Evolutionary conservation across 2,329 filamentous ascomycete genomes (phyloP).

Genomic region (Fusarium tanahbumbuense): DNA sequence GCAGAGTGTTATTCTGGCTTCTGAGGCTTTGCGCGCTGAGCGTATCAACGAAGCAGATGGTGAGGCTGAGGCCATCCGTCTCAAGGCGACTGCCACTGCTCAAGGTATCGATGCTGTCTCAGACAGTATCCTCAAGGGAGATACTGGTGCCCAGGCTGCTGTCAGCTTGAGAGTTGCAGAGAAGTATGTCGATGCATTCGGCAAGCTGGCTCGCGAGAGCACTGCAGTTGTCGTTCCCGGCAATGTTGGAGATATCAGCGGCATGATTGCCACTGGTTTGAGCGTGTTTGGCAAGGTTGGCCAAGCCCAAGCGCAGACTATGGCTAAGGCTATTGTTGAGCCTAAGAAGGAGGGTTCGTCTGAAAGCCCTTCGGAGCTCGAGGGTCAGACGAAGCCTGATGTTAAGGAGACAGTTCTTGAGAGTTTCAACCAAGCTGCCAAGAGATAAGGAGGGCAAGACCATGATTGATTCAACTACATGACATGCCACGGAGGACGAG

Average conservation of each 20-base stretch:
- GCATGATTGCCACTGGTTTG: conserved; percentile 97
- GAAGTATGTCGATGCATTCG: conserved; percentile 97
- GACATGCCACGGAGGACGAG: conserved; percentile 1
- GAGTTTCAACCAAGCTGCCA: conserved; percentile 54
- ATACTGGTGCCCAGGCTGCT: conserved; percentile 81
- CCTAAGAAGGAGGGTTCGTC: conserved; percentile 41
- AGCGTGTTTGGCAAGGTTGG: conserved; percentile 95
- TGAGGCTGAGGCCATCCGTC: conserved; percentile 91
- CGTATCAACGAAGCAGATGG: conserved; percentile 92
- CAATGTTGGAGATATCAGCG: conserved; percentile 94
- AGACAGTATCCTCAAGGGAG: conserved; percentile 76
- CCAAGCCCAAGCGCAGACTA: conserved; percentile 77
- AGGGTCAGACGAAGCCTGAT: conserved; percentile 35
- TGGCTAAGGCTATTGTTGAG: conserved; percentile 66
- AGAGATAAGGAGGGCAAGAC: conserved; percentile 41
- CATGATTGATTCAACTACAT: not conserved
- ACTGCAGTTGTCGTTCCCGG: conserved; percentile 96
- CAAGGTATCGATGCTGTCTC: conserved; percentile 89
- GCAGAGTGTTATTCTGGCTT: conserved; percentile 95
- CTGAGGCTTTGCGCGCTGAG: conserved; percentile 88
- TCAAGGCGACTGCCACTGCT: conserved; percentile 89
- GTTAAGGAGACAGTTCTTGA: conserved; percentile 57
- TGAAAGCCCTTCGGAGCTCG: conserved; percentile 25
- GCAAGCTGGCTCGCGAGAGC: conserved; percentile 91
- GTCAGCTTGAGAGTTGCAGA: conserved; percentile 91